Evolutionary conservation across 495 filamentous ascomycete genomes (phyloP), one percentile per base, ranked within the genome.

Genomic region (Penicillium robsamsonii): DNA sequence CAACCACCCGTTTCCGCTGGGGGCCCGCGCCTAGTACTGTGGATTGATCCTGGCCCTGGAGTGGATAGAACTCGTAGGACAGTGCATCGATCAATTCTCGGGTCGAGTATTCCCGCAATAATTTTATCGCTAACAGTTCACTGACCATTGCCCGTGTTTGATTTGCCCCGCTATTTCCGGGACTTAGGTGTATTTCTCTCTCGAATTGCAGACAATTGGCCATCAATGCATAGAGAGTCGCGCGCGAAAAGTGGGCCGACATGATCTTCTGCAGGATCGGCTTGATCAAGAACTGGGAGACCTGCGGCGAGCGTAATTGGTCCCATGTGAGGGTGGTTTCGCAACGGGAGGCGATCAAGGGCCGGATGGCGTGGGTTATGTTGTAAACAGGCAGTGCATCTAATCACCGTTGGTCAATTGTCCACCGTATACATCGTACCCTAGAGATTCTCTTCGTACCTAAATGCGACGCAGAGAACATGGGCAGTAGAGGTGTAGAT

Each of bases 301-400:
- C 87, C 67, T 97, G 93, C 7, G 92, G 93, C 10, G 92, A 95
- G 47, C 92, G 83, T 57, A 97, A 76, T 70, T 97, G 93, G 56
- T 96, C 92, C 92, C 92, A 97, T n/a, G 89, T 86, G 49, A 97
- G 72, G 0, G 89, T 92, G 4, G 92, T 96, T 70, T 97, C 92
- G 71, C 90, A 93, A 69, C 87, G 82, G 20, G 88, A 78, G 48
- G 88, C 79, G 44, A 97, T 85, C 41, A 96, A 75, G 18, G 89
- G 82, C 53, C 92, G 89, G 48, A 96, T 92, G 12, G 87, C 82
- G 75, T 96, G 92, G 38, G 90, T 94, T 58, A 94, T 81, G 63
- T 88, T 89, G 77, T 96, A 96, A 50, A 96, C 85, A 1, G 93
- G 92, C 5, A 97, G 79, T 6, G 78, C 71, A 70, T 90, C 87